Evolutionary conservation across 1,284 basidiomycete species (phyloP), one percentile per base, ranked within the genome.

Genomic region (Cutaneotrichosporon arboriforme): DNA sequence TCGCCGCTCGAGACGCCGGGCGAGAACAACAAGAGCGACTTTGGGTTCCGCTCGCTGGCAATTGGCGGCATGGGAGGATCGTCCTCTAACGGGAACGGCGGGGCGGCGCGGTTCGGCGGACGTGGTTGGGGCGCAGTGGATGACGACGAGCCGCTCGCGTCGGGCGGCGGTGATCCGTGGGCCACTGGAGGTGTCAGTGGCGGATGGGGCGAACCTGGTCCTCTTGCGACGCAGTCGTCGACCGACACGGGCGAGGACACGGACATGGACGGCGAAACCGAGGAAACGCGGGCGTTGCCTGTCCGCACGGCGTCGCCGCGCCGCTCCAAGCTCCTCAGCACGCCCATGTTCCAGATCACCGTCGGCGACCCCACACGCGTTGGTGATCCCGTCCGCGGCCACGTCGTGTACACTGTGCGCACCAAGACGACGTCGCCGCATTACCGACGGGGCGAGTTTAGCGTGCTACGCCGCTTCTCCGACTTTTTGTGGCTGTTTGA

Each of bases 401-500:
- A 90, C 69, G 93, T 88, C 12, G 89, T 96, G 77, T 97, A 98
- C 72, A 97, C 92, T 2, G 89, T 97, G 1, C 85, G 88, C 57
- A 94, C 91, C 5, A 80, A 82, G 83, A 96, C 92, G 1, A 87
- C 85, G 13, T 91, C 89, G 1, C 84, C 87, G 0, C 76, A 86
- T 39, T 94, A 83, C 76, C 82, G 84, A 55, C 88, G 88, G 76
- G 82, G 84, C 1, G 78, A 84, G 2, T 90, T 93, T 69, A 91
- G 91, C 4, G 92, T 96, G 35, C 83, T 99, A 8, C 83, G 94
- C 17, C 85, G 94, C 20, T 99, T 96, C 75, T 90, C 88, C 18
- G 96, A 99, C 74, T 99, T 98, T 69, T 80, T 97, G 18, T 98
- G 96, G 94, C 77, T 99, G 1, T 96, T 90, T 70, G 92, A 94